Evolutionary conservation across 2,329 filamentous ascomycete species (phyloP), one percentile per base, ranked within the genome.

Genomic region (Fusarium sp.): DNA sequence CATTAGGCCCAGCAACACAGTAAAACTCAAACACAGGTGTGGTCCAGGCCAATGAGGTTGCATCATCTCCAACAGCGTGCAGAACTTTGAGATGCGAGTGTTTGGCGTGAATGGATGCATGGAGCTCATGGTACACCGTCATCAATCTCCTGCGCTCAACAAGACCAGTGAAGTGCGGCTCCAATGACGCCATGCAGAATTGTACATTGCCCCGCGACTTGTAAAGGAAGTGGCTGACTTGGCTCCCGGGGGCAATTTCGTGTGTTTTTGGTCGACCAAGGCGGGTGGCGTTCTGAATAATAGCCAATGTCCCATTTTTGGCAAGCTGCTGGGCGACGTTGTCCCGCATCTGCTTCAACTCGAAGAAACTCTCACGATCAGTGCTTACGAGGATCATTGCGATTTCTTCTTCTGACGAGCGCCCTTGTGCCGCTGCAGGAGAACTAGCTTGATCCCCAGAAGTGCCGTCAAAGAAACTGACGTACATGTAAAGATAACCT

Each of bases 401-500:
- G n/a, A 97, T 91, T 73, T 96, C 92, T 57, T 94, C 91, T 56
- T 92, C 89, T 52, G 92, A 85, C 75, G 92, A 91, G 77, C 79
- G 91, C 18, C 79, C 92, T 90, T 89, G 90, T 87, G 82, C 91
- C 88, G 52, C 91, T 80, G 81, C 88, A 88, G 80, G 70, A 68
- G 83, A 82, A 41, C 84, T 80, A 38, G 80, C 75, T 70, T 85
- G 74, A 59, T 77, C 69, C 82, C 84, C 85, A 31, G 86, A 82
- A 48, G 87, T 63, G 6, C 85, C 86, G 75, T 94, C 91, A 70
- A 99, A 89, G 81, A 98, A 99, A 85, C 94, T 98, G 80, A 99
- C 96, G 80, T 98, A 99, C 95, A 99, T 98, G 85, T 99, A 98
- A 4, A 99, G 88, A 80, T 97, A 99, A 33, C 96, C 97, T 58